Evolutionary conservation across 768 basidiomycete genomes (phyloP).

Genomic region (Tricholoma hemisulphureum): DNA sequence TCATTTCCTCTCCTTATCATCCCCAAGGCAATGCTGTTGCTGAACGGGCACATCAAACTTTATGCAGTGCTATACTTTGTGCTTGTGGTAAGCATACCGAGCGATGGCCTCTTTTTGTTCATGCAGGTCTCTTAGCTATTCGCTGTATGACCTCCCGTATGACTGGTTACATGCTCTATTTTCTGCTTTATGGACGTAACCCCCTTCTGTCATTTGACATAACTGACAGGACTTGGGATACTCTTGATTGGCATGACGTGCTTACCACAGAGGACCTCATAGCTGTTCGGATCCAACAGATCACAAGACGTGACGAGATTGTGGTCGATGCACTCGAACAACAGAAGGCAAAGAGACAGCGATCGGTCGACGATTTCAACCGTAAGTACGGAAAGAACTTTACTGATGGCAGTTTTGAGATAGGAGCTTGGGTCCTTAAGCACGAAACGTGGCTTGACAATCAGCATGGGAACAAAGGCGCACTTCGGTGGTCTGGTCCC

Average conservation of each 20-base stretch:
- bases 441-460: conserved; percentile 29
- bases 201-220: conserved; percentile 29
- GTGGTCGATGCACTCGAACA: too few species aligned
- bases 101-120: conserved; percentile 26
- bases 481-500: too few species aligned
- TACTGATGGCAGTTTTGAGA: conserved; percentile 16
- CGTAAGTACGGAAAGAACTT: conserved; percentile 12
- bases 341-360: too few species aligned
- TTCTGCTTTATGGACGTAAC: conserved; percentile 26
- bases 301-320: too few species aligned
- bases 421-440: conserved; percentile 29
- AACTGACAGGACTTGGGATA: conserved; percentile 25
- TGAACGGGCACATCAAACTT: too few species aligned
- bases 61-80: too few species aligned
- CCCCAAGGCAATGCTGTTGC: too few species aligned
- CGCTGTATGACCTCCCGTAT: conserved; percentile 18
- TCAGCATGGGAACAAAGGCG: conserved; percentile 22
- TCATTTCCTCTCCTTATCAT: too few species aligned
- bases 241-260: conserved; percentile 22
- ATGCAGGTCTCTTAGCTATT: conserved; percentile 23
- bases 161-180: conserved; percentile 31
- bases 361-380: conserved; percentile 20
- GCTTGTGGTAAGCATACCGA: too few species aligned
- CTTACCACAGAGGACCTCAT: conserved; percentile 18
- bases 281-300: too few species aligned